A percentile compares a stretch with the other conserved stretches of the same genome.
phyloP scores from a whole-genome alignment of 805 yeast species.

The Henningerozyma blattae region DNA sequence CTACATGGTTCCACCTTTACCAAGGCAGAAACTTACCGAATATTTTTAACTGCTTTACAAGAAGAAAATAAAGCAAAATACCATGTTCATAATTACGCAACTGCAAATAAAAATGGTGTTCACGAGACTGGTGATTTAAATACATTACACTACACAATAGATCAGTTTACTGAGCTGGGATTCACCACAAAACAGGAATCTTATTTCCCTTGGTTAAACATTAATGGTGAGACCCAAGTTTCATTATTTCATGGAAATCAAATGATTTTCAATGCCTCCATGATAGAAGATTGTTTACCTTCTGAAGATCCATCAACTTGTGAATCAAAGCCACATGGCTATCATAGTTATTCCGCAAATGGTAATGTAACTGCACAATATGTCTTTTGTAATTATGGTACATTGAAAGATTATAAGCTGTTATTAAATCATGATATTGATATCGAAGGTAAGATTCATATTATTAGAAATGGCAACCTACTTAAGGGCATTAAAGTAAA shows the following conservation, averaged over 20 bases:
- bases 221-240: slow-evolving; percentile 36
- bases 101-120: slow-evolving; percentile 1
- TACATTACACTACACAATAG: slow-evolving; percentile 37
- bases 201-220: slow-evolving; percentile 45
- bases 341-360: slow-evolving; percentile 52
- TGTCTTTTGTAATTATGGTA: slow-evolving; percentile 52
- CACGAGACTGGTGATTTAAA: slow-evolving; percentile 34
- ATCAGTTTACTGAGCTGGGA: slow-evolving; percentile 39
- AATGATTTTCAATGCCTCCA: slow-evolving; percentile 34
- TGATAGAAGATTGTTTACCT: slow-evolving; percentile 36
- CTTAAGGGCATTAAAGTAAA: slow-evolving; percentile 46
- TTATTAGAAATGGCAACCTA: slow-evolving; percentile 39
- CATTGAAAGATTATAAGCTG: slow-evolving; percentile 37
- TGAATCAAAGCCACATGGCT: slow-evolving; percentile 34
- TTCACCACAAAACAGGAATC: slow-evolving; percentile 38
- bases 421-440: slow-evolving; percentile 31
- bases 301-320: slow-evolving; percentile 33
- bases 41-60: slow-evolving; percentile 34
- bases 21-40: slow-evolving; percentile 55
- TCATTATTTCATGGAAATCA: slow-evolving; percentile 23
- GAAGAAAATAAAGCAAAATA: slow-evolving; percentile 23
- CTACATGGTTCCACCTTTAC: slow-evolving; percentile 57
- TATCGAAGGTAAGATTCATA: slow-evolving; percentile 43
- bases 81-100: slow-evolving; percentile 15
- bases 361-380: slow-evolving; percentile 47